Evolutionary conservation across 1,284 basidiomycete genomes (phyloP).

Genomic region (Fomitopsis schrenkii): DNA sequence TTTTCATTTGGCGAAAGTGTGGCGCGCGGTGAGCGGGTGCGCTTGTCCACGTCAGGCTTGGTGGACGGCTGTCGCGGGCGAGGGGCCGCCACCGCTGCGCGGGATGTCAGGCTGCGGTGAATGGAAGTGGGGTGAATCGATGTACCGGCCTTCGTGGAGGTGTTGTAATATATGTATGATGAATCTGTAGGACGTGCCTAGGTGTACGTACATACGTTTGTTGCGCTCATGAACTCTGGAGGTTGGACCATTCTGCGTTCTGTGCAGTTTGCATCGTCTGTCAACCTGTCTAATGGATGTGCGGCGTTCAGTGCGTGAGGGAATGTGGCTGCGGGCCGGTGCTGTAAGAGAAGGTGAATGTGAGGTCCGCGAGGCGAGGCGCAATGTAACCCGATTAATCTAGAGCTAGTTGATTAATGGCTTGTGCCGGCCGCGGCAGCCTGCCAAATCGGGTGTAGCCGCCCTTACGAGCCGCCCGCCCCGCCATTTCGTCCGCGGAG

Average conservation of each 20-base stretch:
- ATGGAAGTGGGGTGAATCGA: background rate
- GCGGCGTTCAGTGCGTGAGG: background rate
- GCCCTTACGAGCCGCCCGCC: background rate
- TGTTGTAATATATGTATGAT: background rate
- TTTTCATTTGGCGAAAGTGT: background rate
- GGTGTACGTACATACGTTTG: background rate
- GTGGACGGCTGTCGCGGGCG: background rate
- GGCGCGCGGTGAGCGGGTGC: background rate
- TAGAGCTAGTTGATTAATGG: slow-evolving; percentile 1
- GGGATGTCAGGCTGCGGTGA: background rate
- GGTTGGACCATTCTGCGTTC: no score
- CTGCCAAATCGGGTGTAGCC: background rate
- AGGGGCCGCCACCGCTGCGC: background rate
- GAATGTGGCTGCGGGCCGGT: background rate
- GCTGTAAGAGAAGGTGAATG: background rate
- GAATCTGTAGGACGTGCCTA: background rate
- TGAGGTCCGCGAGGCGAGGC: background rate
- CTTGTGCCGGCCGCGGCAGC: slow-evolving; percentile 1
- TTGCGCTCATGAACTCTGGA: no score
- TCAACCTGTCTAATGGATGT: background rate
- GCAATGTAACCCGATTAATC: slow-evolving; percentile 4
- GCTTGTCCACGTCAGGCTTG: no score
- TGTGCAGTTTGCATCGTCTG: no score
- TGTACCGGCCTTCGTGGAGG: background rate
- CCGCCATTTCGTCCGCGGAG: background rate